These are phyloP conservation scores for Calonectria naviculata DNA, from an alignment of 2,329 filamentous ascomycete species.

Conservation along the genomic window DNA sequence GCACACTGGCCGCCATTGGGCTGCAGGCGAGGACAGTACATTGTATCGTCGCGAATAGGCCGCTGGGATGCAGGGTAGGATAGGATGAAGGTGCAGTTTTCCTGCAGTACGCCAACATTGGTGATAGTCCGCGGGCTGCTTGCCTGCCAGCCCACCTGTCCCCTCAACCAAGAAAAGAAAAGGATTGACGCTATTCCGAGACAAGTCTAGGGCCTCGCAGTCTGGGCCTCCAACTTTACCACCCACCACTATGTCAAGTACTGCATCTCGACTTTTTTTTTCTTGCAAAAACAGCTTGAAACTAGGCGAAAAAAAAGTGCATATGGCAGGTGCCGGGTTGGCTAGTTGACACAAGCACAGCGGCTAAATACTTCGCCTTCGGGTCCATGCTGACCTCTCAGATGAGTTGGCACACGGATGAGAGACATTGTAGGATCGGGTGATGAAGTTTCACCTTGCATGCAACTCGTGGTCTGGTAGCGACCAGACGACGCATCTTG, in stretches of 20 bases:
- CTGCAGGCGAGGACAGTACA: conserved; percentile 1
- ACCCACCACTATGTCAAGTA: neutral
- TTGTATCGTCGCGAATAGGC: neutral
- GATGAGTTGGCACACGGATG: neutral
- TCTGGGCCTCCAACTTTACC: neutral
- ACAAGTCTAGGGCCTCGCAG: neutral
- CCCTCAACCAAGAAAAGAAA: neutral
- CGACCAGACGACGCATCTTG: neutral
- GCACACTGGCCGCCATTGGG: neutral
- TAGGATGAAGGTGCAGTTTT: conserved; percentile 14
- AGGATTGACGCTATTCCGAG: conserved; percentile 1
- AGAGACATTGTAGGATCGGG: neutral
- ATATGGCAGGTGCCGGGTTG: neutral
- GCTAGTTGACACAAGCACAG: neutral
- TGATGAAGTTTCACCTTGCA: neutral
- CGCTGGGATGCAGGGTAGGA: conserved; percentile 28
- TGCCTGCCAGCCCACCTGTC: neutral
- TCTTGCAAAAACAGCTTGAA: conserved; percentile 2
- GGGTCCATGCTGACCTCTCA: neutral
- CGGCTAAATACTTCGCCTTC: neutral
- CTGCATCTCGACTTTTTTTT: conserved; percentile 1
- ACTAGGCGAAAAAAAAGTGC: neutral
- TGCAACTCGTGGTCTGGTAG: neutral
- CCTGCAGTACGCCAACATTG: conserved; percentile 13
- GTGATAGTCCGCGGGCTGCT: neutral